Percentiles rank a stretch among this genome's conserved stretches.
Conservation (phyloP, 1,284 basidiomycete genomes). For the Moesziomyces globuligerus region DNA sequence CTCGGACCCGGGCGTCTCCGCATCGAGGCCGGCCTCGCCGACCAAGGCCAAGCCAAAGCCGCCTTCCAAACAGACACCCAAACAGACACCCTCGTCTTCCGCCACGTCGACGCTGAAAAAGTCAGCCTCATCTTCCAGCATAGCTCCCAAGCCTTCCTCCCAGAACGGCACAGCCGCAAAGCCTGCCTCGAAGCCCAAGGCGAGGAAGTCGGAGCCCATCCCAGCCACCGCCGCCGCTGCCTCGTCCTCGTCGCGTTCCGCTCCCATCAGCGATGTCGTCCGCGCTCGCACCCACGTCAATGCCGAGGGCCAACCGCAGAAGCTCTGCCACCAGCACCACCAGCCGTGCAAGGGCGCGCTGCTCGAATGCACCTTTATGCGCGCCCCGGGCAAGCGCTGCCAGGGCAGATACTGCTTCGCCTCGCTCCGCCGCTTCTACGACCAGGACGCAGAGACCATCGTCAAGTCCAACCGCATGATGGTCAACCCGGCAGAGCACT, state of each 20-base stretch:
- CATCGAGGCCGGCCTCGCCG: not conserved
- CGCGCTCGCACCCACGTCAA: slow-evolving; percentile 42
- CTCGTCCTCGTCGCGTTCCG: slow-evolving; percentile 9
- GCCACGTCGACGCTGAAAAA: slow-evolving; percentile 3
- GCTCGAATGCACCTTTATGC: slow-evolving; percentile 48
- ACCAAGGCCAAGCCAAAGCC: slow-evolving; percentile 12
- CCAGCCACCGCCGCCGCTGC: not conserved
- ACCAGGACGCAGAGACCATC: slow-evolving; percentile 37
- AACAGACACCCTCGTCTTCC: slow-evolving; percentile 4
- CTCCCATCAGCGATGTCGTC: slow-evolving; percentile 23
- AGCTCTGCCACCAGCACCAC: slow-evolving; percentile 46
- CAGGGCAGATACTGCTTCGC: slow-evolving; percentile 40
- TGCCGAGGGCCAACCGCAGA: slow-evolving; percentile 9
- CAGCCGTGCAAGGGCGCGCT: slow-evolving; percentile 36
- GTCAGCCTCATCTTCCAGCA: slow-evolving; percentile 21
- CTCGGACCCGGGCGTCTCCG: slow-evolving; percentile 15
- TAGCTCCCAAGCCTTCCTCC: slow-evolving; percentile 2
- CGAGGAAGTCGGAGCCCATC: slow-evolving; percentile 27
- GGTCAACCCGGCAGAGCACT: slow-evolving; percentile 41
- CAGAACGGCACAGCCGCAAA: slow-evolving; percentile 10
- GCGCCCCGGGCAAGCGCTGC: slow-evolving; percentile 40
- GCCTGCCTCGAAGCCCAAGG: slow-evolving; percentile 11
- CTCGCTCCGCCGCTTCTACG: slow-evolving; percentile 38
- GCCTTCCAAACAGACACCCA: no score
- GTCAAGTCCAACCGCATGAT: slow-evolving; percentile 44